Percentiles rank a stretch among this genome's conserved stretches.
Conservation (phyloP, 129 eudicot species). For the Lonicera japonica region DNA sequence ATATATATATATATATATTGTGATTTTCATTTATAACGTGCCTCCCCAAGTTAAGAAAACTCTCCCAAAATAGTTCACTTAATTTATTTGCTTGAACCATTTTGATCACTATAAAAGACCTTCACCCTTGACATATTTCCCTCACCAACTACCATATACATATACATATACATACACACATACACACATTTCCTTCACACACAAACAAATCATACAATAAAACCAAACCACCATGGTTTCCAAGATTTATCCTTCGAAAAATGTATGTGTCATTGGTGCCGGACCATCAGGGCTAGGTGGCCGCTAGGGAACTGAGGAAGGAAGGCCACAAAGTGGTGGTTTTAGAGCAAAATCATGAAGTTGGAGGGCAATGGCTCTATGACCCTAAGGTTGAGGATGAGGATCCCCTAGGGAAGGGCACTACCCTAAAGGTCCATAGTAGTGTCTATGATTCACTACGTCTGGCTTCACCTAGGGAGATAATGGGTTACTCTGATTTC, state of each 20-base stretch:
- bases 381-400: constrained; percentile 60
- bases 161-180: too few species aligned
- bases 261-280: constrained; percentile 84
- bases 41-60: not conserved
- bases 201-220: constrained; percentile 4
- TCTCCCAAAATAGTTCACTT: not conserved
- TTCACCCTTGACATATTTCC: constrained; percentile 25
- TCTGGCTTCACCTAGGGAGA: constrained; percentile 77
- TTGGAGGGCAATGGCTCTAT: constrained; percentile 96
- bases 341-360: constrained; percentile 73
- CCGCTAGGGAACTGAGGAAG: constrained; percentile 73
- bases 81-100: constrained; percentile 22
- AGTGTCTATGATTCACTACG: constrained; percentile 71
- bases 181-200: constrained; percentile 23
- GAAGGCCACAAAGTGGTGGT: constrained; percentile 85
- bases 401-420: constrained; percentile 52
- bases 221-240: constrained; percentile 39
- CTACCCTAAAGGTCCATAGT: constrained; percentile 50
- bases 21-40: not conserved
- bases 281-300: constrained; percentile 90
- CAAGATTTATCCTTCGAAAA: constrained; percentile 21
- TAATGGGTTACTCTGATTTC: constrained; percentile 81
- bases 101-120: constrained; percentile 28
- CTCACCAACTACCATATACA: too few species aligned
- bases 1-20: too few species aligned